These are phyloP conservation scores for Rhodotorula sp. DNA, from an alignment of 1,284 basidiomycete species.

Conservation along the genomic window DNA sequence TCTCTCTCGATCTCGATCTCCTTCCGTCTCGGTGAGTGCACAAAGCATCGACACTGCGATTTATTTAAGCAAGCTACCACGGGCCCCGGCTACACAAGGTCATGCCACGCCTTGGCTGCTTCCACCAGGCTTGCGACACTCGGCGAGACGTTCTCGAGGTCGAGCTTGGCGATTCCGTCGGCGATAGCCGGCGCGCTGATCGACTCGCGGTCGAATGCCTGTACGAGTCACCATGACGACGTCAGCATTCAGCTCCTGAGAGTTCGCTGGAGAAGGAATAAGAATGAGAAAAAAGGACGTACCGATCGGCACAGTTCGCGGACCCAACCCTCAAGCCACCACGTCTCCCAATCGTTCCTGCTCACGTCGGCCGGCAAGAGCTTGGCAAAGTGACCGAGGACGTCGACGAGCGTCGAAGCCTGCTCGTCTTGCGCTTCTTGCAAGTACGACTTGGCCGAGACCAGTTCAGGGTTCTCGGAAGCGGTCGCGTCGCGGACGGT, in stretches of 20 bases:
- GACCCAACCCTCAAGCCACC: slow-evolving; percentile 85
- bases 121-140: slow-evolving; percentile 21
- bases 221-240: neutral
- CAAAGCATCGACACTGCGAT: neutral
- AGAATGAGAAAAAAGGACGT: slow-evolving; percentile 44
- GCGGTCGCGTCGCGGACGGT: slow-evolving; percentile 62
- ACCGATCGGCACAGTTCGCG: slow-evolving; percentile 76
- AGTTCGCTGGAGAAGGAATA: neutral
- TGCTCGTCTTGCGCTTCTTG: slow-evolving; percentile 69
- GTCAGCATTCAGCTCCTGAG: neutral
- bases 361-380: slow-evolving; percentile 52
- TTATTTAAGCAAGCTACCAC: neutral
- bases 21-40: too few relatives aligned
- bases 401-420: slow-evolving; percentile 65
- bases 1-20: too few relatives aligned
- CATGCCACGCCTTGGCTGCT: slow-evolving; percentile 28
- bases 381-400: slow-evolving; percentile 62
- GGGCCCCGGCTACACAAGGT: slow-evolving; percentile 19
- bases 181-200: slow-evolving; percentile 6
- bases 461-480: slow-evolving; percentile 52
- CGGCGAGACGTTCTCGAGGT: slow-evolving; percentile 19
- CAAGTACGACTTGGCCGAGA: slow-evolving; percentile 56
- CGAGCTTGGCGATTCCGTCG: slow-evolving; percentile 22
- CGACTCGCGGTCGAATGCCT: slow-evolving; percentile 11
- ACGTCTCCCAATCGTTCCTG: slow-evolving; percentile 68